These are phyloP conservation scores for Sherardia arvensis DNA, from an alignment of 257 asterid species.

Conservation along the genomic window DNA sequence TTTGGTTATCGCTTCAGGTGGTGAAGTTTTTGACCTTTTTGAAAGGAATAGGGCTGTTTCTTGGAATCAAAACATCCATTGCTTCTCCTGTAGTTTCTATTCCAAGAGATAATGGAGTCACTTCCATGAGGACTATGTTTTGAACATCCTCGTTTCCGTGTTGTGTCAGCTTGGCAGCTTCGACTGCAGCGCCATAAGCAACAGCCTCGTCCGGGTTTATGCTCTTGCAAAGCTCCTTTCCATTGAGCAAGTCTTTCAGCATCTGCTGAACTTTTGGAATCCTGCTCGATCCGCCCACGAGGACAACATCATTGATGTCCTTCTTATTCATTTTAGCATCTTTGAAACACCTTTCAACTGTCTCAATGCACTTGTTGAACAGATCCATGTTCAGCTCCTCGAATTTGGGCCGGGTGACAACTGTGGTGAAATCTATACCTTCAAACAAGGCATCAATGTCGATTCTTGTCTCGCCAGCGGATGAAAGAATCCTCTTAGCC, in stretches of 20 bases:
- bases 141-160: background rate
- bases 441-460: background rate
- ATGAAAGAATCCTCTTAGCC: background rate
- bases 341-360: background rate
- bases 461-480: background rate
- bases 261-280: background rate
- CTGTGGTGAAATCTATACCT: background rate
- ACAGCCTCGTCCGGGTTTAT: background rate
- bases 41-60: background rate
- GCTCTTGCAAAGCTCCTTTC: background rate
- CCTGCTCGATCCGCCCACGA: background rate
- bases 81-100: background rate
- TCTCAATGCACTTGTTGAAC: background rate
- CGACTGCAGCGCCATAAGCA: background rate
- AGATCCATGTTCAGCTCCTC: background rate
- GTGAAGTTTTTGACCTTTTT: background rate
- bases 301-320: background rate
- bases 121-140: background rate
- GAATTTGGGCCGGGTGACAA: background rate
- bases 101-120: background rate
- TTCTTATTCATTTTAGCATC: background rate
- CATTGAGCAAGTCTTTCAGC: background rate
- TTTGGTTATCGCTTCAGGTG: background rate
- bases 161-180: background rate
- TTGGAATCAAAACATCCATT: background rate